A percentile compares a stretch with the other conserved stretches of the same genome.
phyloP scores from a whole-genome alignment of 2,329 filamentous ascomycete genomes.

The Sclerotinia sclerotiorum region DNA sequence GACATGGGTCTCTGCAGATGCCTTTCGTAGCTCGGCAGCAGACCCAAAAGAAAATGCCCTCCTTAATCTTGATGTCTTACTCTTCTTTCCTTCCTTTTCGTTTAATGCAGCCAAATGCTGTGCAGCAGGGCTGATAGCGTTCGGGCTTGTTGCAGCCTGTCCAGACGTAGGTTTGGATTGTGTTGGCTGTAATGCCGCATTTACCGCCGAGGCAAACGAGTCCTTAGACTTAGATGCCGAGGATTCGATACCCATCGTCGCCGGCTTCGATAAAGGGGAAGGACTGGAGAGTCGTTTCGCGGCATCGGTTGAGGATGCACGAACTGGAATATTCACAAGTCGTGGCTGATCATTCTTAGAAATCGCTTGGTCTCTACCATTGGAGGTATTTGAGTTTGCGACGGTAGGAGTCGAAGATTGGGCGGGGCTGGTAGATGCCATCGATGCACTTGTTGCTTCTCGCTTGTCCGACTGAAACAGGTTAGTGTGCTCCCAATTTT shows the following conservation, averaged over 20 bases:
- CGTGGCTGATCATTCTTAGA: slow-evolving; percentile 55
- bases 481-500: slow-evolving; percentile 48
- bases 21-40: slow-evolving; percentile 82
- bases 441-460: slow-evolving; percentile 48
- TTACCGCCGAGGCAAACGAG: slow-evolving; percentile 43
- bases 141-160: slow-evolving; percentile 40
- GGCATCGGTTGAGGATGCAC: slow-evolving; percentile 58
- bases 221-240: slow-evolving; percentile 47
- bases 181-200: slow-evolving; percentile 38
- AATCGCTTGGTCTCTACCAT: slow-evolving; percentile 46
- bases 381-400: slow-evolving; percentile 28
- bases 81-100: slow-evolving; percentile 76
- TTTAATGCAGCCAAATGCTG: slow-evolving; percentile 85
- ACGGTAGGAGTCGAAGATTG: slow-evolving; percentile 40
- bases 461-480: slow-evolving; percentile 58
- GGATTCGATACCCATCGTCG: slow-evolving; percentile 59
- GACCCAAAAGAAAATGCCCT: slow-evolving; percentile 97
- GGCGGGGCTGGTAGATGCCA: slow-evolving; percentile 44
- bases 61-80: slow-evolving; percentile 81
- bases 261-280: slow-evolving; percentile 72
- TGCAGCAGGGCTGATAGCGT: slow-evolving; percentile 61
- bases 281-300: slow-evolving; percentile 66
- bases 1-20: slow-evolving; percentile 59
- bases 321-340: slow-evolving; percentile 58
- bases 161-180: slow-evolving; percentile 38